Conservation (phyloP, 2,329 filamentous ascomycete species). For the Chalaropsis ovoidea region DNA sequence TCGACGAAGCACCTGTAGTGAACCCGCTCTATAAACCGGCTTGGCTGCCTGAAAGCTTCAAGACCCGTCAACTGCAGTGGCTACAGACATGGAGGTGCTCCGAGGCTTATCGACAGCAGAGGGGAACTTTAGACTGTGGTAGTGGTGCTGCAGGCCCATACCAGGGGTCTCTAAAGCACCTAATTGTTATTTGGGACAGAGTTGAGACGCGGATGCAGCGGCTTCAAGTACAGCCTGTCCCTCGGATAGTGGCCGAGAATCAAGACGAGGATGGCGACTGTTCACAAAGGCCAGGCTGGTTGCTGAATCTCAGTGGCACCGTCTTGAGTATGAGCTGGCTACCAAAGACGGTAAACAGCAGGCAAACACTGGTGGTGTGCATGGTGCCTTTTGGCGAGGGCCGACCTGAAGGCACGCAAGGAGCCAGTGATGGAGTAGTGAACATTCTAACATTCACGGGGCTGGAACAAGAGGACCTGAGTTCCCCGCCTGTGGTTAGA, state of each 20-base stretch:
- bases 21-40: constrained; percentile 24
- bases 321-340: constrained; percentile 47
- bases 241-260: constrained; percentile 25
- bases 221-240: constrained; percentile 27
- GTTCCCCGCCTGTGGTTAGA: constrained; percentile 35
- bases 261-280: constrained; percentile 18
- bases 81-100: constrained; percentile 21
- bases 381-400: constrained; percentile 41
- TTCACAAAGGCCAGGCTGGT: constrained; percentile 38
- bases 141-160: constrained; percentile 27
- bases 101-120: constrained; percentile 1
- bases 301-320: constrained; percentile 46
- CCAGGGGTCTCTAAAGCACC: constrained; percentile 30
- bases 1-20: constrained; percentile 29
- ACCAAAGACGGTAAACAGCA: constrained; percentile 31
- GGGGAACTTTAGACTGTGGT: constrained; percentile 28
- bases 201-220: constrained; percentile 29
- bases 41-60: constrained; percentile 27
- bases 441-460: constrained; percentile 44
- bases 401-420: constrained; percentile 36
- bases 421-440: constrained; percentile 39
- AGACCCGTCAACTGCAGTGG: constrained; percentile 19
- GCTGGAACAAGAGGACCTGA: constrained; percentile 28
- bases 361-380: constrained; percentile 44
- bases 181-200: constrained; percentile 30